phyloP scores from a whole-genome alignment of 345 rosid species.

The Citrus glauca region DNA sequence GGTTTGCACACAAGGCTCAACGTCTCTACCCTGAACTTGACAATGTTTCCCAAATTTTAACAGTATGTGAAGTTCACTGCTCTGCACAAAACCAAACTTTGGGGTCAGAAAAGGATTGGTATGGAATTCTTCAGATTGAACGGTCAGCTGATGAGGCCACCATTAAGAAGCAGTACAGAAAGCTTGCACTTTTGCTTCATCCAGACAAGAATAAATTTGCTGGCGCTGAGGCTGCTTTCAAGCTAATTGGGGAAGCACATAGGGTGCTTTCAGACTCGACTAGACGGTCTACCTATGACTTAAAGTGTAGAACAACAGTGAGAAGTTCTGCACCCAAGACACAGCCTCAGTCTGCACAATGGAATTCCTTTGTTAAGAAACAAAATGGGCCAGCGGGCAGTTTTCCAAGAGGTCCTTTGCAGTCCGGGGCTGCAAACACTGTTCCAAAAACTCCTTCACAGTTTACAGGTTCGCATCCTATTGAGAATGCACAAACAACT shows the following conservation, averaged over 20 bases:
- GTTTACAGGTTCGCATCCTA: constrained; percentile 14
- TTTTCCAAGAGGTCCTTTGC: constrained; percentile 17
- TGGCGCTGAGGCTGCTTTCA: constrained; percentile 94
- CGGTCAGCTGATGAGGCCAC: constrained; percentile 44
- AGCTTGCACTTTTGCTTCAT: constrained; percentile 79
- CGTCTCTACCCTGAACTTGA: constrained; percentile 62
- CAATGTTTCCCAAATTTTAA: constrained; percentile 55
- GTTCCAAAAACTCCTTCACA: constrained; percentile 20
- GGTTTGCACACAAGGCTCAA: constrained; percentile 58
- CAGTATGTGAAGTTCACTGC: constrained; percentile 73
- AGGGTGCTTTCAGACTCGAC: constrained; percentile 51
- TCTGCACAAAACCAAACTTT: constrained; percentile 46
- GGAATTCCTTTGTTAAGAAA: constrained; percentile 22
- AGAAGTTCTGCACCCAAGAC: constrained; percentile 25
- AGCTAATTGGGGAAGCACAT: constrained; percentile 77
- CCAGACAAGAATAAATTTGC: constrained; percentile 85
- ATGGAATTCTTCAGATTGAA: constrained; percentile 68
- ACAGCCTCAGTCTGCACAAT: constrained; percentile 25
- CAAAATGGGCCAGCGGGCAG: constrained; percentile 23
- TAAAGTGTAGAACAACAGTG: constrained; percentile 33
- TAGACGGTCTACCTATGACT: constrained; percentile 51
- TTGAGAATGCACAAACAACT: constrained; percentile 25
- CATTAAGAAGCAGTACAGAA: constrained; percentile 81
- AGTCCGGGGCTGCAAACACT: constrained; percentile 17
- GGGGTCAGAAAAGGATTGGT: constrained; percentile 77